phyloP scores from a whole-genome alignment of 805 yeast species.

The Ascoidea asiatica region DNA sequence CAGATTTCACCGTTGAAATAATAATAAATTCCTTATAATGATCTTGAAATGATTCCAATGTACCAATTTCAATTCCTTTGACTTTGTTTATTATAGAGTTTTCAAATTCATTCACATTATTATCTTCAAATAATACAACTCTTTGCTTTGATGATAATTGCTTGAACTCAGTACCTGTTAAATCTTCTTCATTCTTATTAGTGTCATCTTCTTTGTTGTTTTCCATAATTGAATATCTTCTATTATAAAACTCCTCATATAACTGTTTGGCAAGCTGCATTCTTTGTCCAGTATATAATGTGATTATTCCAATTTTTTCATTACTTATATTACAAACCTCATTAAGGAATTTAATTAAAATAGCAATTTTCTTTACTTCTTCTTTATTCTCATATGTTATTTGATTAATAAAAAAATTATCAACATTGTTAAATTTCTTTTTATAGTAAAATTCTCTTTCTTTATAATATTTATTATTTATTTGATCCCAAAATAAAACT shows the following conservation, averaged over 20 bases:
- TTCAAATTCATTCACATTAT: constrained; percentile 12
- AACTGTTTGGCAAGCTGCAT: constrained; percentile 12
- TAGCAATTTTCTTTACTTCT: constrained; percentile 4
- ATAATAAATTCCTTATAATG: constrained; percentile 27
- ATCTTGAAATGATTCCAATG: constrained; percentile 33
- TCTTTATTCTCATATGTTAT: constrained; percentile 7
- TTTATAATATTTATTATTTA: constrained; percentile 25
- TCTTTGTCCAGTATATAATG: constrained; percentile 52
- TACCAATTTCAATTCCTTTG: constrained; percentile 14
- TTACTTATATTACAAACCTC: constrained; percentile 34
- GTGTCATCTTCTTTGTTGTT: background rate
- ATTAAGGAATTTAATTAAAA: constrained; percentile 28
- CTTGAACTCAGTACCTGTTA: constrained; percentile 1
- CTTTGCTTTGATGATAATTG: constrained; percentile 1
- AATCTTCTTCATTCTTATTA: background rate
- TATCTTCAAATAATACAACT: constrained; percentile 10
- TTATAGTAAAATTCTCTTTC: constrained; percentile 39
- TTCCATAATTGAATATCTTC: background rate
- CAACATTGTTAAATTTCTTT: constrained; percentile 9
- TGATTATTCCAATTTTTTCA: constrained; percentile 41
- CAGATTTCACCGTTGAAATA: constrained; percentile 27
- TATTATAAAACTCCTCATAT: constrained; percentile 4
- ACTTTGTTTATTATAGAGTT: constrained; percentile 27
- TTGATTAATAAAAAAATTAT: constrained; percentile 9
- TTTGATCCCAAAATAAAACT: constrained; percentile 43